Evolutionary conservation across 2,329 filamentous ascomycete species (phyloP), one percentile per base, ranked within the genome.

Genomic region (Thielaviopsis euricoi): DNA sequence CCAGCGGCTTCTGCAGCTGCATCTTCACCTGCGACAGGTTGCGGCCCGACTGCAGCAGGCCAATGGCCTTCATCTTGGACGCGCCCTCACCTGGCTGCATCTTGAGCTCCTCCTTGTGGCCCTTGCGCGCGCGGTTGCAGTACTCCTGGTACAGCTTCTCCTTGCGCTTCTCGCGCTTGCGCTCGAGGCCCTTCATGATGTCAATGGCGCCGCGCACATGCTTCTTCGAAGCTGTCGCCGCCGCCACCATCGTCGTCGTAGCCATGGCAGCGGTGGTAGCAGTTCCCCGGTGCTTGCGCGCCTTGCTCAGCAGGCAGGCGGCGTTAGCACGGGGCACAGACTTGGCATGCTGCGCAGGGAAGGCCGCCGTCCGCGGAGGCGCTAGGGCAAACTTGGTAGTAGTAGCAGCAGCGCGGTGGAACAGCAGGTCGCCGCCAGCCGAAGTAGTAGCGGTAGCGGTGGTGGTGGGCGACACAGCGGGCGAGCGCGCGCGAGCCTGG

Each of bases 151-250:
- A 85, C 66, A 89, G 86, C 71, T 96, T 95, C 71, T 97, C 90
- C 72, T 86, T 89, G 64, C 93, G 86, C 63, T 93, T 84, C 73
- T 93, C 87, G 25, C 90, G 85, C 74, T 95, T 97, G 71, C 87
- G 85, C 73, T 98, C 93, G 1, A 98, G 79, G 9, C 93, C 93
- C 70, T 95, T 95, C 71, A 96, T 87, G 61, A 96, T 98, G 70
- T 97, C 93, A 64, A 98, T 94, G 40, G 93, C 90, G n/a, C 89
- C 89, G 62, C 93, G 86, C 10, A 88, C 80, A 62, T 93, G 89
- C 49, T 81, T 73, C 55, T 84, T 78, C 5, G 29, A 33, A 2
- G 29, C 12, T 10, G 29, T 33, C 29, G 29, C 7, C 29, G 29
- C 29, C 29, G 29, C 29, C 29, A 10, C 7, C 25, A 7, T 7